Evolutionary conservation across 257 asterid genomes (phyloP).

Genomic region (Misopates orontium): DNA sequence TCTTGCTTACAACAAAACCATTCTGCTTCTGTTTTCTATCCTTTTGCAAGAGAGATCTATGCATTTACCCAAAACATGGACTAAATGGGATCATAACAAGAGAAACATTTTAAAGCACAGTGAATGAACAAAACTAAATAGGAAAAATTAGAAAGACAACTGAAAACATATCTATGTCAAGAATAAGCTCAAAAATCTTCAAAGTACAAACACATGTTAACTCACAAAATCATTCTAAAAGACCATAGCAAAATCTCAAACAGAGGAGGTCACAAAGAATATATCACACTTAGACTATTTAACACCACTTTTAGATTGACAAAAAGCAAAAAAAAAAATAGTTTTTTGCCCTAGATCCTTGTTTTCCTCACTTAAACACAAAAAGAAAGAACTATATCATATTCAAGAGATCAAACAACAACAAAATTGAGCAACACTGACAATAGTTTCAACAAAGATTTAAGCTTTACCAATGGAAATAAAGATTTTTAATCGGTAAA

Average conservation of each 20-base stretch:
- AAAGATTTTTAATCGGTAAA: too few relatives aligned
- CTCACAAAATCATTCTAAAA: conserved; percentile 30
- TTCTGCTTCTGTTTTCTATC: conserved; percentile 26
- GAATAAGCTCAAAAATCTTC: conserved; percentile 23
- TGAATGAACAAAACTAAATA: conserved; percentile 33
- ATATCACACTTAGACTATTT: conserved; percentile 18
- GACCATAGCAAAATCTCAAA: conserved; percentile 25
- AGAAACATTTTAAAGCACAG: conserved; percentile 34
- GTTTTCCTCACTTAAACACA: conserved; percentile 5
- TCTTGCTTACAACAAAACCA: conserved; percentile 37
- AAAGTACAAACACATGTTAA: conserved; percentile 31
- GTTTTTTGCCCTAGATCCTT: conserved; percentile 20
- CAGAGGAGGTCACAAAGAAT: background rate
- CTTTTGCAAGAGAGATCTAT: conserved; percentile 48
- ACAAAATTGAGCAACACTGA: background rate
- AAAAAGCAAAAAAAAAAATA: conserved; percentile 1
- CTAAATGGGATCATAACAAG: conserved; percentile 43
- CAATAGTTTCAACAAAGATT: too few relatives aligned
- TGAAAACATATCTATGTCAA: conserved; percentile 32
- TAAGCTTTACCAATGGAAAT: too few relatives aligned
- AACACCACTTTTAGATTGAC: conserved; percentile 22
- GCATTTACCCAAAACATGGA: conserved; percentile 29
- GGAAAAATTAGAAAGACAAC: conserved; percentile 32
- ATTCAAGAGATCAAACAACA: background rate
- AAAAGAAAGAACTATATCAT: conserved; percentile 14